Evolutionary conservation across 1,284 basidiomycete species (phyloP), one percentile per base, ranked within the genome.

Genomic region (Sanghuangporus baumii): DNA sequence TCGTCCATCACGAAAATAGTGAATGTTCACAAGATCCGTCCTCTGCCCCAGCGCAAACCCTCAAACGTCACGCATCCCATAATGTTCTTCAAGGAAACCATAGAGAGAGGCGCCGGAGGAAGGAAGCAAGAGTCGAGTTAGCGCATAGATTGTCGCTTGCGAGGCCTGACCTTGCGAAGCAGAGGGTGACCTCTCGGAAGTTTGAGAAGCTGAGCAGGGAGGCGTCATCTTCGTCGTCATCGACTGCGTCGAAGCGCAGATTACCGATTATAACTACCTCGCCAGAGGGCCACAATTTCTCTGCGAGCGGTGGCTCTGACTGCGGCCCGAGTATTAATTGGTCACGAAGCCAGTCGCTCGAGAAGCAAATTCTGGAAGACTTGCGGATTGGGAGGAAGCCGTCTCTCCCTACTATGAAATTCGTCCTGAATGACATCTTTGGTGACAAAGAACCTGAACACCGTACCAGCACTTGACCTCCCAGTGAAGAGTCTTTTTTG

Each of bases 151-250:
- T 61, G 20, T 56, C 52, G 23, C 63, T 60, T 23, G 63, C 63
- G n/a, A 40, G 63, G n/a, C 63, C 63, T 8, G 63, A 64, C 31
- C 54, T 64, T n/a, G 63, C 48, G 14, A 55, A 43, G 20, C 16
- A 18, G n/a, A 58, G 23, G 31, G 26, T 34, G 40, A 9, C 40
- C 8, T 6, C 18, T 37, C 59, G 55, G 20, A 61, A 54, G 26
- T 43, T 14, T 38, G 50, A 41, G 23, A 52, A 43, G 26, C 14
- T 8, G 16, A 36, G 34, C 48, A 43, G 6, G 12, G 23, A 34
- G 48, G 50, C 50, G 26, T 48, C 52, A 38, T 41, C 48, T 16
- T 60, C 48, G 23, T 52, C 23, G 34, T 37, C 59, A 55, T 37
- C 36, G 6, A 8, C 51, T 34, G 38, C 18, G 36, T 48, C 34